Evolutionary conservation across 169 alveolate species (phyloP).

Genomic region (Plasmodium falciparum): DNA sequence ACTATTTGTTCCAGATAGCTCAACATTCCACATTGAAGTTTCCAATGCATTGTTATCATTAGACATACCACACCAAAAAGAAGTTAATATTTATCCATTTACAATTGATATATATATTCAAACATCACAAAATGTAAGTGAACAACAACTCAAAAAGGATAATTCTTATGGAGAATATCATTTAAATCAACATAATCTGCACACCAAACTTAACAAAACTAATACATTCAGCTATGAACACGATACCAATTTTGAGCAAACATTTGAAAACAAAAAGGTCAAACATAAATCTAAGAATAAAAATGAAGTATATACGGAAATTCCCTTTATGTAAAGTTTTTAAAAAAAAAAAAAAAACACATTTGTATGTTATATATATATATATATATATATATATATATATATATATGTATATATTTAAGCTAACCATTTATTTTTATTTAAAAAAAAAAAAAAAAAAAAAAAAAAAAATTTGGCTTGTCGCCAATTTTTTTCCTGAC

Average conservation of each 20-base stretch:
- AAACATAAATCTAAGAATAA: constrained; percentile 64
- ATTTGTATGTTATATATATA: too few species aligned
- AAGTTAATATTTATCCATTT: constrained; percentile 83
- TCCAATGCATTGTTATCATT: constrained; percentile 84
- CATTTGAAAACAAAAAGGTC: constrained; percentile 59
- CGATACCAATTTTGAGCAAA: constrained; percentile 66
- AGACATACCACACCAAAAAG: constrained; percentile 84
- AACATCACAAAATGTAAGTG: constrained; percentile 73
- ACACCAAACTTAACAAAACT: neutral
- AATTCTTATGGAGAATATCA: neutral
- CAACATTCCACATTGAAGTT: constrained; percentile 88
- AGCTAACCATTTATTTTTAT: too few species aligned
- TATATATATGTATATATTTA: too few species aligned
- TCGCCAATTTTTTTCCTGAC: too few species aligned
- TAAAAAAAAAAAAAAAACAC: too few species aligned
- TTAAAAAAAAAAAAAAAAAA: too few species aligned
- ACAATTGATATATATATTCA: constrained; percentile 86
- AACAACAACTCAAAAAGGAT: neutral
- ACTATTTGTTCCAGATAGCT: constrained; percentile 84
- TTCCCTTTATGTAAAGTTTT: constrained; percentile 28
- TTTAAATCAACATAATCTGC: neutral
- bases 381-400: too few species aligned
- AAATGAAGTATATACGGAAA: constrained; percentile 70
- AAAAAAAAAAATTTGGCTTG: too few species aligned
- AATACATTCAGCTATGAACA: neutral